A percentile compares a stretch with the other conserved stretches of the same genome.
phyloP scores from a whole-genome alignment of 1,139 yeast species.

The Yamadazyma friedrichii region DNA sequence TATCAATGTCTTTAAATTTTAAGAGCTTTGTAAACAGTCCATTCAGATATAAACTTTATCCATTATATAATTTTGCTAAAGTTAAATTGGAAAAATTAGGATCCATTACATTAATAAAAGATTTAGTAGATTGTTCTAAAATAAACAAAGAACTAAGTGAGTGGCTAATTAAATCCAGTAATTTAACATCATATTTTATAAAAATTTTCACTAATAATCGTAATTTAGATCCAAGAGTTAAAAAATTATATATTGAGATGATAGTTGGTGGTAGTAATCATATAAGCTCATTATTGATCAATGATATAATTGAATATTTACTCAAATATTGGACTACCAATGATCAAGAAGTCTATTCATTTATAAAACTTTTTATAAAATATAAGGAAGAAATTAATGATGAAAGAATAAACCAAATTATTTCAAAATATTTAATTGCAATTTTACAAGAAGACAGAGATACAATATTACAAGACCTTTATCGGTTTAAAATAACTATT shows the following conservation, averaged over 20 bases:
- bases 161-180: slow-evolving; percentile 3
- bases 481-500: too few species aligned
- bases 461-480: too few species aligned
- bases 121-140: neutral
- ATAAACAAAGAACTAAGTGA: neutral
- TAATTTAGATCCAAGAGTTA: neutral
- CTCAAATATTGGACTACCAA: neutral
- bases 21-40: neutral
- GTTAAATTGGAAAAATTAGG: neutral
- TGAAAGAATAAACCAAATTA: neutral
- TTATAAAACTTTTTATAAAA: neutral
- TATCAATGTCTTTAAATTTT: neutral
- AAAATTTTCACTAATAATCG: neutral
- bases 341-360: neutral
- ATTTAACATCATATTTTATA: neutral
- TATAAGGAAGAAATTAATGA: neutral
- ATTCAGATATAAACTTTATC: neutral
- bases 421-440: neutral
- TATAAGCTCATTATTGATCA: slow-evolving; percentile 1
- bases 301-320: slow-evolving; percentile 4
- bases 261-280: neutral
- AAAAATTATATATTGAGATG: neutral
- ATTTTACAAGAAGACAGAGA: neutral
- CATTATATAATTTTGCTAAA: slow-evolving; percentile 1
- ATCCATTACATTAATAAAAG: neutral